Evolutionary conservation across 2,329 filamentous ascomycete genomes (phyloP).

Genomic region (Beauveria sp.): DNA sequence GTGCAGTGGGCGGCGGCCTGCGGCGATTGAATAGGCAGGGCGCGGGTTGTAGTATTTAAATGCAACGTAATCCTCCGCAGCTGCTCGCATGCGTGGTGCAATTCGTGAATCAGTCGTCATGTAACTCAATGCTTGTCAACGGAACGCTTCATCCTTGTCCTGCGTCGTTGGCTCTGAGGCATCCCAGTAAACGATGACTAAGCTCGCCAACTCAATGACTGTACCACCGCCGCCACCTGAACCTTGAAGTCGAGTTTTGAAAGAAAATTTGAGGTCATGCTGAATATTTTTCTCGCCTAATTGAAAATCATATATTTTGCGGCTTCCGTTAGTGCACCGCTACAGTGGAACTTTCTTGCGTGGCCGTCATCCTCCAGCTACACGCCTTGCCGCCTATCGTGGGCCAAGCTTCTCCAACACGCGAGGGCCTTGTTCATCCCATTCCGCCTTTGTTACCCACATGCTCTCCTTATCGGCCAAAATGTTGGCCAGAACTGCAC

Average conservation of each 20-base stretch:
- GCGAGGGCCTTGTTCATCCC: slow-evolving; percentile 83
- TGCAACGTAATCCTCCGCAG: neutral
- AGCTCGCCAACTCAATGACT: neutral
- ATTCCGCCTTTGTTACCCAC: slow-evolving; percentile 97
- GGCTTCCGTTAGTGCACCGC: neutral
- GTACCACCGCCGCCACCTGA: neutral
- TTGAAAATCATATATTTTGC: neutral
- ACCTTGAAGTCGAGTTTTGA: neutral
- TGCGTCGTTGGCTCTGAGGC: neutral
- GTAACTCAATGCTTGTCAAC: neutral
- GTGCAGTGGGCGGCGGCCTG: neutral
- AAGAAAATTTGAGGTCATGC: neutral
- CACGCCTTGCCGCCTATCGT: slow-evolving; percentile 45
- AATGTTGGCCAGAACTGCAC: slow-evolving; percentile 93
- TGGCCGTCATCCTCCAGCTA: neutral
- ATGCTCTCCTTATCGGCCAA: slow-evolving; percentile 98
- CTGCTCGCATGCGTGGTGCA: neutral
- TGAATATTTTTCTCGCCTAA: slow-evolving; percentile 8
- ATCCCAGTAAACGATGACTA: neutral
- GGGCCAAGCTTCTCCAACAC: slow-evolving; percentile 89
- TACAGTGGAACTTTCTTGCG: neutral
- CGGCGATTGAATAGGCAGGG: neutral
- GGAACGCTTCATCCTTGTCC: neutral
- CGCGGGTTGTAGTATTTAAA: no score
- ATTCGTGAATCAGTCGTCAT: neutral